Evolutionary conservation across 805 yeast species (phyloP).

Genomic region (Yarrowia sp.): DNA sequence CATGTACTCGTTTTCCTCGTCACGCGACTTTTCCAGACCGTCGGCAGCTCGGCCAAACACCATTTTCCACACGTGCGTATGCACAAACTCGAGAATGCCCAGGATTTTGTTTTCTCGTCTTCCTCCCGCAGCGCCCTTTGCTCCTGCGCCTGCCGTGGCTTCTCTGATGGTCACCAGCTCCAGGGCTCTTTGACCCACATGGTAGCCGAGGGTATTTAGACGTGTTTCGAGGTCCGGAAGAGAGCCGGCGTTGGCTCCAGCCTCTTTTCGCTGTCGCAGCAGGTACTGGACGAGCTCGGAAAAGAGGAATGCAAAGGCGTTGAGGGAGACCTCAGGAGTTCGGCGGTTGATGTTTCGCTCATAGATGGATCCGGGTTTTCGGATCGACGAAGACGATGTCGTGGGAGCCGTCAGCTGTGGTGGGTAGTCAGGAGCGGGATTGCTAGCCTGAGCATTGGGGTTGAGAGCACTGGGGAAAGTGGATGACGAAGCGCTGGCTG

Average conservation of each 20-base stretch:
- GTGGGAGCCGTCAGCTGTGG: conserved; percentile 15
- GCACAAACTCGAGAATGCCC: conserved; percentile 74
- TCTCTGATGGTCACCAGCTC: conserved; percentile 75
- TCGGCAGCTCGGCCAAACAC: conserved; percentile 78
- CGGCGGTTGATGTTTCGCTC: conserved; percentile 74
- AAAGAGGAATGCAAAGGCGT: conserved; percentile 72
- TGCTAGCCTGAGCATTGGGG: conserved; percentile 16
- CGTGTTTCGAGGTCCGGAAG: conserved; percentile 68
- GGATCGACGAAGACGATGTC: conserved; percentile 18
- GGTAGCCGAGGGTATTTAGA: conserved; percentile 76
- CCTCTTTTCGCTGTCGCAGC: conserved; percentile 65
- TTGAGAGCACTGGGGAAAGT: conserved; percentile 20
- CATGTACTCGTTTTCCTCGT: conserved; percentile 73
- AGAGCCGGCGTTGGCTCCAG: conserved; percentile 40
- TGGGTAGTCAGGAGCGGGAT: conserved; percentile 16
- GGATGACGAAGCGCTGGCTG: conserved; percentile 13
- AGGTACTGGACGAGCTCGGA: conserved; percentile 73
- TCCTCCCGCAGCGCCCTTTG: conserved; percentile 48
- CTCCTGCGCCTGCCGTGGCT: conserved; percentile 23
- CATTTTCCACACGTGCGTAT: conserved; percentile 73
- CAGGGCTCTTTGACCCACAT: conserved; percentile 72
- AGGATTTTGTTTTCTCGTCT: conserved; percentile 68
- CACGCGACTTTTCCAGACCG: conserved; percentile 74
- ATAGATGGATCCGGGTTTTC: conserved; percentile 55
- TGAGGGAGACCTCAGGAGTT: conserved; percentile 68